A percentile compares a stretch with the other conserved stretches of the same genome.
phyloP scores from a whole-genome alignment of 768 basidiomycete genomes.

The Wakefieldia striispora region DNA sequence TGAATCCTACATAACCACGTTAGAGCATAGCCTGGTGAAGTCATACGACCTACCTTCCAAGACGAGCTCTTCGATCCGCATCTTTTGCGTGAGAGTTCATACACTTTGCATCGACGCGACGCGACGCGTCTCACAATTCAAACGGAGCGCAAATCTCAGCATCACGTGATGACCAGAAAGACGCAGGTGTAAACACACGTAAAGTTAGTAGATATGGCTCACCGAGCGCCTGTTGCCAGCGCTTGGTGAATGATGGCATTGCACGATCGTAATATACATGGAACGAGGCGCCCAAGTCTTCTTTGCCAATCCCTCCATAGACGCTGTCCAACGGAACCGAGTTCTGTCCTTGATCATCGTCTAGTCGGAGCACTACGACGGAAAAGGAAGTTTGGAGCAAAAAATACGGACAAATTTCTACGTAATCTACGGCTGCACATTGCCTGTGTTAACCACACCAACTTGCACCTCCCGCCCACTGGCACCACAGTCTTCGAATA shows the following conservation, averaged over 20 bases:
- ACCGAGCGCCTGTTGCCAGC: constrained; percentile 10
- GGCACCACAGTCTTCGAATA: neutral
- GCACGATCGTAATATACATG: neutral
- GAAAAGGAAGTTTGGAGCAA: constrained; percentile 21
- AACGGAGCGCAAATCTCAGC: constrained; percentile 22
- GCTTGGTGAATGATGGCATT: constrained; percentile 4
- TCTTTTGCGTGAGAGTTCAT: constrained; percentile 33
- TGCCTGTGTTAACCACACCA: neutral
- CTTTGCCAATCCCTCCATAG: neutral
- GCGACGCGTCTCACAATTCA: constrained; percentile 29
- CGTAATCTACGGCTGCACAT: neutral
- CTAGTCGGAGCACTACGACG: neutral
- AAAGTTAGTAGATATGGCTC: too few relatives aligned
- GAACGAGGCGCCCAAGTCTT: neutral
- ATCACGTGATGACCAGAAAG: constrained; percentile 14
- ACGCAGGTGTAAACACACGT: too few relatives aligned
- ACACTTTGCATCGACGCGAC: constrained; percentile 29
- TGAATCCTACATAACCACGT: constrained; percentile 66
- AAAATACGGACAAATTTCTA: constrained; percentile 13
- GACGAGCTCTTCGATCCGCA: constrained; percentile 95
- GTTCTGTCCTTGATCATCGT: neutral
- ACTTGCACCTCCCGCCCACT: neutral
- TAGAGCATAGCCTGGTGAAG: neutral
- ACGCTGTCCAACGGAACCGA: neutral
- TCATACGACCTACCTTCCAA: constrained; percentile 63